These are phyloP conservation scores for Cladophialophora chaetospira DNA, from an alignment of 2,329 filamentous ascomycete genomes.

Conservation along the genomic window DNA sequence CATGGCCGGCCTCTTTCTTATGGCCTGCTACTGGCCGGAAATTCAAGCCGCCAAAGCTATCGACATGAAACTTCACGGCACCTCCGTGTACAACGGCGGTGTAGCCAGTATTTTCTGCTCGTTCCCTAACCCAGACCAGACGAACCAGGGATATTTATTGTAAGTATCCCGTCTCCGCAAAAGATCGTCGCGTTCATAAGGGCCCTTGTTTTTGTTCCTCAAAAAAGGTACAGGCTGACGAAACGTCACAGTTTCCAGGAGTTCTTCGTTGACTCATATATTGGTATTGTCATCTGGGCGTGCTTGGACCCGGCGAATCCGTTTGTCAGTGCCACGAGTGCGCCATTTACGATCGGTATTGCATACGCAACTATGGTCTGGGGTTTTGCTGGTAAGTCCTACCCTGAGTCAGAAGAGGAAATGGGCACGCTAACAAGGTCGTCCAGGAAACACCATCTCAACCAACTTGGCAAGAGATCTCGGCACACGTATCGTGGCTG, in stretches of 20 bases:
- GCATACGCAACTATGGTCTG: conserved; percentile 58
- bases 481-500: conserved; percentile 60
- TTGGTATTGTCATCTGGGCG: conserved; percentile 61
- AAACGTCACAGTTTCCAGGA: too few species aligned
- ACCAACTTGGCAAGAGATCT: conserved; percentile 62
- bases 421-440: neutral
- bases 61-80: conserved; percentile 42
- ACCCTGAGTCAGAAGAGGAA: neutral
- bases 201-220: too few species aligned
- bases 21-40: conserved; percentile 60
- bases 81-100: conserved; percentile 50
- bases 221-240: too few species aligned
- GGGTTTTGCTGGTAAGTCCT: conserved; percentile 51
- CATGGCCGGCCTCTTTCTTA: conserved; percentile 56
- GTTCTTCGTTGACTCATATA: conserved; percentile 61
- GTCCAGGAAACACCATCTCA: conserved; percentile 50
- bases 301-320: conserved; percentile 61
- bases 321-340: conserved; percentile 52
- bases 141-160: conserved; percentile 60
- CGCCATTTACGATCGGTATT: conserved; percentile 59
- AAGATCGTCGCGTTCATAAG: too few species aligned
- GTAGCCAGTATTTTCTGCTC: conserved; percentile 59
- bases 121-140: conserved; percentile 55
- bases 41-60: conserved; percentile 46
- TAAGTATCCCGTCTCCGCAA: too few species aligned